Evolutionary conservation across 148 eudicot genomes (phyloP), one percentile per base, ranked within the genome.

Genomic region (Chenopodium album): DNA sequence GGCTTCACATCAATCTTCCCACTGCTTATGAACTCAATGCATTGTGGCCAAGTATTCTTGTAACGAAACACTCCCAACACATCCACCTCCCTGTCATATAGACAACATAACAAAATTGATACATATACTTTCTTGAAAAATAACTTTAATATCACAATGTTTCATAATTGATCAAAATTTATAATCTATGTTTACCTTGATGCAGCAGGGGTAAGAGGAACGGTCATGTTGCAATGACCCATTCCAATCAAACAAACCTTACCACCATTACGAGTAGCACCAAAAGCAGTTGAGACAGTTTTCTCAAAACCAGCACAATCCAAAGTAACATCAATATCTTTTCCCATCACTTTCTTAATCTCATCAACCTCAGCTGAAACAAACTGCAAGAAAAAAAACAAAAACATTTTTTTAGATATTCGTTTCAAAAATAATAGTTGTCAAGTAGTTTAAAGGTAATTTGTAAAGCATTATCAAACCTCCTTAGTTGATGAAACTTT

Each of bases 1-100:
- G 93, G 92, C 82, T 90, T 92, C 80, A 92, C 92, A 59, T 92
- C 89, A 9, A 92, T 90, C 86, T 90, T 90, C 10, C 95, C 95
- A 23, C 87, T 88, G 73, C 87, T 88, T 12, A 92, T 64, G 70
- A 92, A 85, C 80, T 89, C 91, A 1, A 92, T 70, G 85, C 93
- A 92, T 20, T 89, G 85, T 28, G 93, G 96, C 93, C 93, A 92
- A 2, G 94, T 92, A 72, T 92, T 90, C 79, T 84, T 89, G 87
- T 92, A 92, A 0, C 96, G 85, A 82, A 89, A 92, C 62, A 92
- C 89, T 5, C 96, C 96, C 26, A 89, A 44, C 17, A 91, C 76
- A 67, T 92, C 96, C 4, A 92, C 88, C 82, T 92, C 95, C 88
- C 95, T 92, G 76, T 17, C 48, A 82, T 7, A 80, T 41, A 37